Evolutionary conservation across 2,329 filamentous ascomycete genomes (phyloP).

Genomic region (Clarireedia monteithiana): DNA sequence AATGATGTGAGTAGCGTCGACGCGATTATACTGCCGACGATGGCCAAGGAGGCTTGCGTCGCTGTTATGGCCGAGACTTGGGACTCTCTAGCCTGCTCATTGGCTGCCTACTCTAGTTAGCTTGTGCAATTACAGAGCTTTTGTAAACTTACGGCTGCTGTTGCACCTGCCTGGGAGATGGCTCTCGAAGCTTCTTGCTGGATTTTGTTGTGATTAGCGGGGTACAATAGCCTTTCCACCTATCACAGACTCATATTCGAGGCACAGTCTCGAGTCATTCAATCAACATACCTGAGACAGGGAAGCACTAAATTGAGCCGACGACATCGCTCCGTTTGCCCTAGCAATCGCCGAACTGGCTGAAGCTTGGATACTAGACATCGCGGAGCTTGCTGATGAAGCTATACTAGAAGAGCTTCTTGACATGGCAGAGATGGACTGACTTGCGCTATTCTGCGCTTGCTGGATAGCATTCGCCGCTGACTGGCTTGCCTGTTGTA

Average conservation of each 20-base stretch:
- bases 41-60: conserved; percentile 35
- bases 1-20: conserved; percentile 34
- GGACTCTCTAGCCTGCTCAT: conserved; percentile 17
- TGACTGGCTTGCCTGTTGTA: conserved; percentile 17
- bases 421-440: conserved; percentile 22
- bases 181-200: neutral
- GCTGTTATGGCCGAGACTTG: conserved; percentile 35
- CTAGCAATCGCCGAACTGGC: conserved; percentile 17
- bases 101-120: neutral
- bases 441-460: conserved; percentile 15
- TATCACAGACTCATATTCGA: neutral
- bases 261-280: neutral
- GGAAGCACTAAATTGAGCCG: conserved; percentile 17
- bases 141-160: neutral
- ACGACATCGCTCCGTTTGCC: conserved; percentile 18
- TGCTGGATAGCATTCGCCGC: conserved; percentile 18
- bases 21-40: conserved; percentile 37
- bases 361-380: conserved; percentile 19
- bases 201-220: neutral
- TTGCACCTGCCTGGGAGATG: neutral
- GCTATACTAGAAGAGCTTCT: conserved; percentile 19
- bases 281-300: conserved; percentile 15
- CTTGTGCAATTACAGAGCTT: neutral
- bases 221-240: too few species aligned
- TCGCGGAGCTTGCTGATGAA: conserved; percentile 20